Evolutionary conservation across 2,329 filamentous ascomycete species (phyloP), one percentile per base, ranked within the genome.

Genomic region (Lachnellula arida): DNA sequence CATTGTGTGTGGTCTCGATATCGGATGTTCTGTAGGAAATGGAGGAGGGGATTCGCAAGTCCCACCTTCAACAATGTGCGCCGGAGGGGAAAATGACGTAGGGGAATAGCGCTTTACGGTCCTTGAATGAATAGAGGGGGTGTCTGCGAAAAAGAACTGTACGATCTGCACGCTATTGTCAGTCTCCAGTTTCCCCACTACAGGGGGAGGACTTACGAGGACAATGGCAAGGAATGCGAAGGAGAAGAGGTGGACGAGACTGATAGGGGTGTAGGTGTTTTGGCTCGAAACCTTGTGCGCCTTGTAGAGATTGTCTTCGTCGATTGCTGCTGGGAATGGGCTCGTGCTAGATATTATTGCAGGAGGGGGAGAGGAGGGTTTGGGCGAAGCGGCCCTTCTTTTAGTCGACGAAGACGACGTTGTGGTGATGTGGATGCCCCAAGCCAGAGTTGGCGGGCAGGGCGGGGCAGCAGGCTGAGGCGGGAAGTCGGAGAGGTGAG

Each of bases 1-100:
- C 84, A 88, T 88, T 64, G 76, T 77, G 74, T 78, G 76, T 54
- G 78, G 77, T 72, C 71, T 73, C 44, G 82, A 85, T 52, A 78
- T 75, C 14, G 82, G 81, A 35, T 78, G 74, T 43, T 74, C 66
- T 17, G 78, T 80, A 46, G 79, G 75, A 67, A 86, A 85, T 44
- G 79, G 77, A 51, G 73, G 74, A 52, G 75, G 77, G 55, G 78
- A 80, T 64, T 78, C 74, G 74, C 83, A 86, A 64, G 81, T 75
- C 23, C 75, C 75, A 58, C 75, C 75, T 60, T 75, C 63, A 53
- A 72, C 67, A 55, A 71, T 66, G 49, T 73, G 69, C 56, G 75
- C 75, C 15, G 72, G 70, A 39, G 76, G 77, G 50, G 77, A 79
- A 57, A 73, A 75, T 48, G 63, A 63, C 9, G 61, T 63, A 12